Percentiles rank a stretch among this genome's conserved stretches.
Evolutionary conservation across 1,284 basidiomycete genomes (phyloP).

Genomic region (Cystobasidium sp.): DNA sequence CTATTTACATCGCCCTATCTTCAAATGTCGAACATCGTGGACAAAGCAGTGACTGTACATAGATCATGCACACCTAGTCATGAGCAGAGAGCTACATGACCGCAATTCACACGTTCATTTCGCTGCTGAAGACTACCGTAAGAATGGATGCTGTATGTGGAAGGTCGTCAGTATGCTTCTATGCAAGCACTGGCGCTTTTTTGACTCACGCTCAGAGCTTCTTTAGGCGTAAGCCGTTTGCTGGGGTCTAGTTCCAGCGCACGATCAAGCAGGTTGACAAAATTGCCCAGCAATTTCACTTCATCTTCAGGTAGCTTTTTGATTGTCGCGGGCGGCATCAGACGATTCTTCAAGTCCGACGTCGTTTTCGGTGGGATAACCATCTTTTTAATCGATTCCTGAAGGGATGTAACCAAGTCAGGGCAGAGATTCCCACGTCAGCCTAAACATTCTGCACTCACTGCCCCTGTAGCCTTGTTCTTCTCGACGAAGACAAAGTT

Average conservation of each 20-base stretch:
- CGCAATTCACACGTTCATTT: background rate
- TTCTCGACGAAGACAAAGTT: conserved; percentile 77
- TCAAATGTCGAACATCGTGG: no score
- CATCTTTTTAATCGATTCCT: conserved; percentile 81
- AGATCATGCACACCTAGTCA: background rate
- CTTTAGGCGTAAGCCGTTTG: conserved; percentile 61
- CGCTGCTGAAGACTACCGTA: conserved; percentile 13
- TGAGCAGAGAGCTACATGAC: background rate
- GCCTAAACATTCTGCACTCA: conserved; percentile 60
- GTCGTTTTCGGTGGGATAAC: conserved; percentile 77
- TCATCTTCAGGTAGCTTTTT: conserved; percentile 85
- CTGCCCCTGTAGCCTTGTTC: conserved; percentile 78
- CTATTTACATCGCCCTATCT: no score
- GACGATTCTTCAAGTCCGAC: conserved; percentile 75
- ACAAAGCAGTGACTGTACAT: no score
- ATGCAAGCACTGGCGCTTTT: background rate
- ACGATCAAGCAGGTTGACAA: conserved; percentile 90
- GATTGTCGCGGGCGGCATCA: conserved; percentile 75
- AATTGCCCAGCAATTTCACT: conserved; percentile 75
- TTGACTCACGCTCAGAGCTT: conserved; percentile 40
- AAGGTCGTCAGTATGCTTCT: background rate
- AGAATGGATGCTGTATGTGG: conserved; percentile 45
- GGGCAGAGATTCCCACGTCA: background rate
- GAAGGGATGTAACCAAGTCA: conserved; percentile 37
- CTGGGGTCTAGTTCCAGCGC: conserved; percentile 88